phyloP scores from a whole-genome alignment of 352 stramenopile genomes.

The Phytophthora sansomeana region DNA sequence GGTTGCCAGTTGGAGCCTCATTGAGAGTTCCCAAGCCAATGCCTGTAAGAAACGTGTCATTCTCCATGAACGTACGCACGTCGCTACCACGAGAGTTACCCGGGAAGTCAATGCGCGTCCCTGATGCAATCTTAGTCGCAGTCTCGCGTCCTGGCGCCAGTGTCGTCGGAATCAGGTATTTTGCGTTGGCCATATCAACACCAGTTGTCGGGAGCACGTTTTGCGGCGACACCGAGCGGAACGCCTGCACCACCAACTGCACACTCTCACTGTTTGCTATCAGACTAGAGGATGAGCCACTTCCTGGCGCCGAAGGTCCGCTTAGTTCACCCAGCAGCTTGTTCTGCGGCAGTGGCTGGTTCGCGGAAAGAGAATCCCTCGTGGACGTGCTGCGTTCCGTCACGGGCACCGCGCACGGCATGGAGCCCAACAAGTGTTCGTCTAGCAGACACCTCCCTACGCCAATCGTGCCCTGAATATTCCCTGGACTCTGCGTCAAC shows the following conservation, averaged over 20 bases:
- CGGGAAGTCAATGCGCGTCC: constrained; percentile 25
- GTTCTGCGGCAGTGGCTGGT: constrained; percentile 19
- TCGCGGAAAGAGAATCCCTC: constrained; percentile 37
- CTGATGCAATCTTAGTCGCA: constrained; percentile 24
- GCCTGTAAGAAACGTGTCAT: constrained; percentile 66
- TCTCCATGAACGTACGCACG: constrained; percentile 61
- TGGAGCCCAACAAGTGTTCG: constrained; percentile 57
- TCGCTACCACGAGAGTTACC: constrained; percentile 38
- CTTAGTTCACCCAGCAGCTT: constrained; percentile 17
- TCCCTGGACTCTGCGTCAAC: constrained; percentile 53
- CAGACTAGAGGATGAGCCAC: constrained; percentile 25
- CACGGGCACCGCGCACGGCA: constrained; percentile 51
- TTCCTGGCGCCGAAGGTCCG: background rate
- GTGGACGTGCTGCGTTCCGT: constrained; percentile 56
- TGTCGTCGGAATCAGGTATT: constrained; percentile 78
- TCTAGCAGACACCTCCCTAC: constrained; percentile 62
- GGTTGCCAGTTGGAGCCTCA: constrained; percentile 37
- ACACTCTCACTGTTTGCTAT: constrained; percentile 45
- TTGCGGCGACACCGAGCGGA: constrained; percentile 57
- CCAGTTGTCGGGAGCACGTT: constrained; percentile 63
- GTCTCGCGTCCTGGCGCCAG: constrained; percentile 49
- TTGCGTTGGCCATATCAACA: constrained; percentile 78
- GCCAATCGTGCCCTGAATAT: constrained; percentile 54
- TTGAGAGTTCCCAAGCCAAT: constrained; percentile 35
- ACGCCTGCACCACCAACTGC: constrained; percentile 63